Base-by-base conservation (phyloP, 495 filamentous ascomycete genomes). In the Aspergillus coremiiformis region DNA sequence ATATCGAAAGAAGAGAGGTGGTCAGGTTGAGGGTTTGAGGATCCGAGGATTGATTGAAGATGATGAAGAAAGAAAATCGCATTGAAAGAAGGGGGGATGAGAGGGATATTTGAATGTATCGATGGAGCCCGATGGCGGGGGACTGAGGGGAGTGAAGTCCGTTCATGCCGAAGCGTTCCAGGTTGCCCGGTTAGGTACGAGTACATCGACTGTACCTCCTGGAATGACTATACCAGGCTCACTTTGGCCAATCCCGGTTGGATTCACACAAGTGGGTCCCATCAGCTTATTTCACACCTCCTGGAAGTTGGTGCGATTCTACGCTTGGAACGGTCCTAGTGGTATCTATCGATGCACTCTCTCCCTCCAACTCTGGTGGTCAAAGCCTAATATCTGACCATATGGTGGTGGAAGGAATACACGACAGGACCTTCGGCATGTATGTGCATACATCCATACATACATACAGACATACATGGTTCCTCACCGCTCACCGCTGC, bases 11-110 rank as follows among this genome's bases (percentile, higher is more conserved):
- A 11, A 9, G 23, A 30, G 42, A 20, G n/a, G n/a, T n/a, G n/a
- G n/a, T n/a, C n/a, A 8, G 24, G 24, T 27, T 27, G 24, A 8
- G 24, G 24, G 4, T 8, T 4, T 4, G 24, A 27, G 4, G 24
- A 8, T 27, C 8, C 8, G 24, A n/a, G n/a, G 42, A 44, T 51
- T 45, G 21, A 41, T 39, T 29, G 39, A 27, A 26, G 41, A 26
- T 42, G 44, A 48, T 24, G 43, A 51, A 51, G 32, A 41, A 51
- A 50, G 39, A 44, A 51, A 53, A 58, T 35, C 22, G 44, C 10
- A 35, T 30, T 42, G 39, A 37, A 4, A 26, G 20, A 46, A 26
- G 44, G 41, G 23, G 33, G 19, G 22, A 39, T 44, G 2, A 11
- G 10, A 42, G 51, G 33, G 47, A 48, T 51, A 51, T 51, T 51